These are phyloP conservation scores for Lepidium aucheri DNA, from an alignment of 345 rosid genomes.

Conservation along the genomic window DNA sequence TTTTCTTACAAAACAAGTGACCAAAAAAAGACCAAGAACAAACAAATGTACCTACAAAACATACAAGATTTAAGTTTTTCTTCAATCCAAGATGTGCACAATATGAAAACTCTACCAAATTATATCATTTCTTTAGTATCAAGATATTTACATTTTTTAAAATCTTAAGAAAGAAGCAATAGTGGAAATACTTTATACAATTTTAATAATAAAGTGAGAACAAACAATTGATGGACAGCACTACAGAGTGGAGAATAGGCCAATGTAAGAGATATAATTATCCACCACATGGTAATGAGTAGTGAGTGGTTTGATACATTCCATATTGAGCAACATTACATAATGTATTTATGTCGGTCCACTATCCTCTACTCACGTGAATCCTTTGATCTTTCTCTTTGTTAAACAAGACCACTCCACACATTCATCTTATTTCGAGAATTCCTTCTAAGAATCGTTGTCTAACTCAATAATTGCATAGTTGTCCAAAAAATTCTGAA, in stretches of 20 bases:
- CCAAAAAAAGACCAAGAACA: neutral
- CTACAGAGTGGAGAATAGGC: slow-evolving; percentile 13
- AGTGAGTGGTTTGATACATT: slow-evolving; percentile 15
- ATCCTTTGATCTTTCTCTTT: neutral
- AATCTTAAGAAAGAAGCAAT: neutral
- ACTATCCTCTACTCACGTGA: slow-evolving; percentile 22
- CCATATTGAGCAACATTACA: slow-evolving; percentile 24
- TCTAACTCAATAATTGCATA: neutral
- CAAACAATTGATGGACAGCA: slow-evolving; percentile 5
- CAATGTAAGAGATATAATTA: slow-evolving; percentile 5
- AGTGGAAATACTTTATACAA: neutral
- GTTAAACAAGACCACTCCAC: neutral
- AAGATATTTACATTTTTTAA: neutral
- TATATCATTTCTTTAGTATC: neutral
- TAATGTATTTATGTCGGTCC: slow-evolving; percentile 20
- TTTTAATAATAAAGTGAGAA: neutral
- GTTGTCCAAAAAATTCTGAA: neutral
- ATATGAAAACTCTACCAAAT: neutral
- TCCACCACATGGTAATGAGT: slow-evolving; percentile 30
- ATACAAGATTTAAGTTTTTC: neutral
- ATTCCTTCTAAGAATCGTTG: neutral
- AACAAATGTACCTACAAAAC: neutral
- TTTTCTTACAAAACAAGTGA: neutral
- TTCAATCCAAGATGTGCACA: neutral
- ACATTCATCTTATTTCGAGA: neutral